Base-by-base conservation (phyloP, 1,139 yeast genomes). In the Geotrichum bryndzae region DNA sequence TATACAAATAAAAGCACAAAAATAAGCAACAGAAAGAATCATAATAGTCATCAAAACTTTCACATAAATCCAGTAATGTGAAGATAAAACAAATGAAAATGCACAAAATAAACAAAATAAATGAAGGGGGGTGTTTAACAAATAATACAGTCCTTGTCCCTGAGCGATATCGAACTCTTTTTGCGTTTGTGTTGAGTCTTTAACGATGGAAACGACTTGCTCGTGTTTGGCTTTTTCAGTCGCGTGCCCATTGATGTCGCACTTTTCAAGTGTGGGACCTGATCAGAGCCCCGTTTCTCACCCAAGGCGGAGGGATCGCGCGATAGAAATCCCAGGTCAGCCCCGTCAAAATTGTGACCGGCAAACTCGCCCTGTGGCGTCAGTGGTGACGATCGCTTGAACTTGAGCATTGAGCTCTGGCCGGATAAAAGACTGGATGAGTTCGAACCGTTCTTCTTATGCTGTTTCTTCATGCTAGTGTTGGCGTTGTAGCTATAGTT, bases 91-190 rank as follows among this genome's bases (percentile, higher is more conserved):
- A 33, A 33, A 33, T 33, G 38, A 35, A 11, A 35, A 35, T 35
- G 41, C 41, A 35, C n/a, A 27, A 27, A 27, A 10, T 35, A 35
- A 35, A 15, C 41, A 35, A 35, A 35, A 11, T 6, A 15, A 35
- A 35, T 6, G 13, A 15, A 35, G 7, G 38, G 11, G 38, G 38
- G 38, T 18, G 23, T 23, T 55, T 53, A 60, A 45, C 63, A 57
- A 27, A 61, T 61, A 15, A 61, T 51, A 55, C 64, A 61, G 31
- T 61, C 64, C 58, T 61, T 61, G 29, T 53, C 58, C 15, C 38
- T 35, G 38, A 33, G 18, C 18, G 31, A 27, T 27, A 27, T 27
- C 6, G 31, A 27, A 27, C 31, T 27, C 31, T 27, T 27, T 27
- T 27, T 27, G 31, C 31, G 31, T 3, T 27, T 3, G 3, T 27